Base-by-base conservation (phyloP, 768 basidiomycete genomes). In the Rubroboletus pulcherrimus region DNA sequence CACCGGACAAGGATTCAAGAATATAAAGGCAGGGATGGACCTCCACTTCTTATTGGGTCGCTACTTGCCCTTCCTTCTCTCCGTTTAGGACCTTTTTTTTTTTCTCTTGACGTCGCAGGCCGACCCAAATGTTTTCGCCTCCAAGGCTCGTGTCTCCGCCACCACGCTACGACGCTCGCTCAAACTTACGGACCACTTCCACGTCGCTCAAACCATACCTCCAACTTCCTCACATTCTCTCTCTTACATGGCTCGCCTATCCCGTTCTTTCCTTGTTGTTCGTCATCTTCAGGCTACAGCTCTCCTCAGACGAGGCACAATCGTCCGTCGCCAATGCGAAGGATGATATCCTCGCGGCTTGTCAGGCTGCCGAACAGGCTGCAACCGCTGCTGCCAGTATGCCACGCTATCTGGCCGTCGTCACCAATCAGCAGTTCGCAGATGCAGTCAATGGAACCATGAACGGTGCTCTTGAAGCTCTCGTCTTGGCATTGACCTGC, bases 191-290 rank as follows among this genome's bases (percentile, higher is more conserved):
- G 29, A 60, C 60, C 35, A 58, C 67, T 38, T 53, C 66, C 45
- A 73, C 65, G 45, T 68, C 75, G 17, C 84, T 94, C 54, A 85
- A 80, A 57, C 91, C 93, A 8, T 95, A 95, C 71, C 86, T 98
- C 47, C 79, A 85, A 60, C 86, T 94, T 35, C 78, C 85, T 30
- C 86, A 95, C 64, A 79, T 93, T 44, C 81, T 96, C 31, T 92
- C 93, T 24, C 82, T 96, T 12, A 81, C 90, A 67, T 91, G 93
- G 87, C 87, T 98, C 38, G 91, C 93, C 9, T 93, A 92, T 61
- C 93, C 93, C 33, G 85, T 97, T 30, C 74, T 96, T 40, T 95
- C 93, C 26, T 83, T 98, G 55, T 70, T 93, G 60, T 90, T 98
- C 66, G 83, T 95, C 69, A 87, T 87, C 34, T 92, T 93, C 66